Evolutionary conservation across 1,284 basidiomycete genomes (phyloP), one percentile per base, ranked within the genome.

Genomic region (Melampsora medusae): DNA sequence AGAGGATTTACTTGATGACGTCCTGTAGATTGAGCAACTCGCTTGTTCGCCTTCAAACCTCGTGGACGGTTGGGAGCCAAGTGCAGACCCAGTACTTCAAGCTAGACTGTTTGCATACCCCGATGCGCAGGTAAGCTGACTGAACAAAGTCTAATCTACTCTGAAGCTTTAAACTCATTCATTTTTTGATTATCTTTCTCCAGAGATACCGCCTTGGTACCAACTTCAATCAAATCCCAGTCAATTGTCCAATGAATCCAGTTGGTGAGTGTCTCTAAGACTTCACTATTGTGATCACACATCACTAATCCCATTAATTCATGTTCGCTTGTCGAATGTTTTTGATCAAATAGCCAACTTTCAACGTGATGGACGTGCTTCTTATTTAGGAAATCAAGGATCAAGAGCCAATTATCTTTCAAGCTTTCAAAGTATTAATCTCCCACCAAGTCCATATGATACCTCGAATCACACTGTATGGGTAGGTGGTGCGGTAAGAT

Each of bases 101-200:
- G 90, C 90, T 35, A 91, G 94, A 78, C 87, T 97, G 56, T 97
- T 96, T 89, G 92, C 92, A 12, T 97, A 97, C 87, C 92, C 93
- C 4, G 94, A 97, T 83, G 92, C 94, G 7, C 93, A 96, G 84
- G 89, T 92, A 78, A 90, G 94, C 86, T 42, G 33, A 16, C 35
- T 12, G 10, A 33, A 35, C 42, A 31, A 6, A 38, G 35, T 10
- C 10, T 9, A 25, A 46, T 2, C 35, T 7, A 22, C 2, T n/a
- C 1, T 50, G 10, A n/a, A 10, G 9, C 19, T 14, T 53, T 17
- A 31, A 35, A 7, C 69, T 25, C 16, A 31, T 9, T 42, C 42
- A 14, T 42, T 42, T 12, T 2, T 42, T 10, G 10, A 12, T 12
- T 1, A 42, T 2, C 10, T 14, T 14, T 42, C 2, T 56, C 83